These are phyloP conservation scores for Phlebiopsis flavidoalba DNA, from an alignment of 768 basidiomycete species.

Conservation along the genomic window DNA sequence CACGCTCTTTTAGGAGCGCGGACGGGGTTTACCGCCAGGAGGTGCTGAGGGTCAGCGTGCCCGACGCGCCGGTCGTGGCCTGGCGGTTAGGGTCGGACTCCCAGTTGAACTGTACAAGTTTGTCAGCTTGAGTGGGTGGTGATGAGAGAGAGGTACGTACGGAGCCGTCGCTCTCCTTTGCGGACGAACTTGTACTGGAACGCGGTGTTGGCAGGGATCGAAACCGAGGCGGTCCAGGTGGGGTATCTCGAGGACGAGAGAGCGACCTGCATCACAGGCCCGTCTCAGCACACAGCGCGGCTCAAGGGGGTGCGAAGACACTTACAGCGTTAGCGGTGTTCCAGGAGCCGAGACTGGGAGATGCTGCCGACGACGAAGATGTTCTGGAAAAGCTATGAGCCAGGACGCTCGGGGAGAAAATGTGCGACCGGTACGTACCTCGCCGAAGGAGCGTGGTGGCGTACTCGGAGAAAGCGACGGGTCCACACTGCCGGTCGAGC, in stretches of 20 bases:
- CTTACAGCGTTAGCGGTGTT: conserved; percentile 40
- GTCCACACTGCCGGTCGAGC: conserved; percentile 34
- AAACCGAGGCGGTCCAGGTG: conserved; percentile 46
- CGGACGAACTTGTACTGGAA: conserved; percentile 62
- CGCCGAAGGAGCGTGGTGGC: conserved; percentile 52
- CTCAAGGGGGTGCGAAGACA: neutral
- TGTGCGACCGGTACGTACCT: conserved; percentile 31
- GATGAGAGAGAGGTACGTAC: conserved; percentile 26
- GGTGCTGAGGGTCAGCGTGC: conserved; percentile 35
- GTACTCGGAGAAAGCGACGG: conserved; percentile 39
- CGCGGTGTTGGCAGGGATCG: conserved; percentile 41
- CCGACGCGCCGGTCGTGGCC: conserved; percentile 35
- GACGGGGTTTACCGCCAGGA: conserved; percentile 36
- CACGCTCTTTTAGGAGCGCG: no score
- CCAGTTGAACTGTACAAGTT: conserved; percentile 41
- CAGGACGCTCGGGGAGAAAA: neutral
- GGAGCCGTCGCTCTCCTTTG: conserved; percentile 43
- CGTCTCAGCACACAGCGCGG: neutral
- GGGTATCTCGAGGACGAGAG: conserved; percentile 50
- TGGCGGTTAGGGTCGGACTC: conserved; percentile 58
- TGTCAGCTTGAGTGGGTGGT: neutral
- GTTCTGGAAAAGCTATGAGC: conserved; percentile 33
- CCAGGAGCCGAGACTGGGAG: conserved; percentile 51
- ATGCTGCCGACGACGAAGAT: conserved; percentile 56
- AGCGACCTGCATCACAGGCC: conserved; percentile 33